Conservation (phyloP, 345 rosid genomes). For the Moringa oleifera region DNA sequence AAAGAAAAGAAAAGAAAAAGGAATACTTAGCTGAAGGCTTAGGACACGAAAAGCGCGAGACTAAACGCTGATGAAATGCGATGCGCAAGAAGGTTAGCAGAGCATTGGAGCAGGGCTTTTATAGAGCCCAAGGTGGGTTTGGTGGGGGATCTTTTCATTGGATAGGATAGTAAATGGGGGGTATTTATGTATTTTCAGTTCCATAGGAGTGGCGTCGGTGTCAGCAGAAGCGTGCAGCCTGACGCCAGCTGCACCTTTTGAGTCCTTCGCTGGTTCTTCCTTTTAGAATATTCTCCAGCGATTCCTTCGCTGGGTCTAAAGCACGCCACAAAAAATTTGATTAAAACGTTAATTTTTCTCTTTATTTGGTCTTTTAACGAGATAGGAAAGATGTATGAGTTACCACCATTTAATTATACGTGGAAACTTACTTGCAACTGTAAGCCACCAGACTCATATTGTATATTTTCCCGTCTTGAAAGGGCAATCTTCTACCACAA, state of each 20-base stretch:
- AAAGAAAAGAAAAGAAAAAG: background rate
- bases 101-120: background rate
- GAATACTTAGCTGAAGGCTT: conserved; percentile 24
- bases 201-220: conserved; percentile 17
- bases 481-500: too few species aligned
- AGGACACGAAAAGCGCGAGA: background rate
- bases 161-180: background rate
- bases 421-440: too few species aligned
- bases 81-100: conserved; percentile 8
- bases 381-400: too few species aligned
- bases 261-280: background rate
- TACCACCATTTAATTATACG: too few species aligned
- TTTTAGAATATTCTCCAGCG: too few species aligned
- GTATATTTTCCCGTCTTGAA: too few species aligned
- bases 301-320: too few species aligned
- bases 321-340: background rate
- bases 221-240: conserved; percentile 26
- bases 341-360: too few species aligned
- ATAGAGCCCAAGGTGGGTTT: conserved; percentile 13
- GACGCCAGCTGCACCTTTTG: conserved; percentile 30
- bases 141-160: background rate
- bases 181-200: background rate
- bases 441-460: too few species aligned
- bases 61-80: background rate
- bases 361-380: too few species aligned